Evolutionary conservation across 225 moss, liverwort and hornwort species (phyloP).

Genomic region (Polytrichum formosum): DNA sequence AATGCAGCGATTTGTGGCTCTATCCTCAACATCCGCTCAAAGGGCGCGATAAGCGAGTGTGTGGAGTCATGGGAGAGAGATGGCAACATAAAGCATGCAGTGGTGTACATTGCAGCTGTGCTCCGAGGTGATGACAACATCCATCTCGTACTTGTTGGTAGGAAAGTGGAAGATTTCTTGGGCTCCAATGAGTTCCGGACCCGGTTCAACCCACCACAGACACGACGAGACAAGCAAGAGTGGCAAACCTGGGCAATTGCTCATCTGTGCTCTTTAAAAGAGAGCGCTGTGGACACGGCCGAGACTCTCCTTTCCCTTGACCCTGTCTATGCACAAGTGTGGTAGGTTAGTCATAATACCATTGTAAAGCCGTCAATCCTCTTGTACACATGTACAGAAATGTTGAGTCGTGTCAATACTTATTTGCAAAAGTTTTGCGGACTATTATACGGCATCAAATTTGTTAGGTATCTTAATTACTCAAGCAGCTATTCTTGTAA

Average conservation of each 20-base stretch:
- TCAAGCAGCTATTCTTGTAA: not conserved
- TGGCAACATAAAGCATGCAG: constrained; percentile 35
- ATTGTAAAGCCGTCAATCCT: not conserved
- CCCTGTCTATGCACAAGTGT: constrained; percentile 51
- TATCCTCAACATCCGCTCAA: constrained; percentile 32
- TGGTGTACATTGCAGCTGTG: constrained; percentile 52
- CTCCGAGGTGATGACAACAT: constrained; percentile 32
- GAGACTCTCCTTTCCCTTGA: constrained; percentile 36
- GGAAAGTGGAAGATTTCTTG: constrained; percentile 44
- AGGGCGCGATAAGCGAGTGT: constrained; percentile 30
- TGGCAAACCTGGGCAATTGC: constrained; percentile 57
- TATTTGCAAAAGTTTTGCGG: not conserved
- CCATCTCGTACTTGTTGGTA: constrained; percentile 63
- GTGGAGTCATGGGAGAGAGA: constrained; percentile 45
- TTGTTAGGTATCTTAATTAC: too few relatives aligned
- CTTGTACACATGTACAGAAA: constrained; percentile 8
- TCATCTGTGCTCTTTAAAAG: constrained; percentile 37
- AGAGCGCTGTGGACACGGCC: constrained; percentile 43
- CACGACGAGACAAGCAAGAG: constrained; percentile 35
- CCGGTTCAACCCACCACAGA: constrained; percentile 48
- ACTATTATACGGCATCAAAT: not conserved
- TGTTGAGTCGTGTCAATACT: not conserved
- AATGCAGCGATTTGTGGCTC: constrained; percentile 42
- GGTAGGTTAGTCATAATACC: constrained; percentile 10
- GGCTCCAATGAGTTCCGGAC: constrained; percentile 54